Percentiles rank a stretch among this genome's conserved stretches.
Conservation (phyloP, 805 yeast genomes). For the Teunomyces pallodes region DNA sequence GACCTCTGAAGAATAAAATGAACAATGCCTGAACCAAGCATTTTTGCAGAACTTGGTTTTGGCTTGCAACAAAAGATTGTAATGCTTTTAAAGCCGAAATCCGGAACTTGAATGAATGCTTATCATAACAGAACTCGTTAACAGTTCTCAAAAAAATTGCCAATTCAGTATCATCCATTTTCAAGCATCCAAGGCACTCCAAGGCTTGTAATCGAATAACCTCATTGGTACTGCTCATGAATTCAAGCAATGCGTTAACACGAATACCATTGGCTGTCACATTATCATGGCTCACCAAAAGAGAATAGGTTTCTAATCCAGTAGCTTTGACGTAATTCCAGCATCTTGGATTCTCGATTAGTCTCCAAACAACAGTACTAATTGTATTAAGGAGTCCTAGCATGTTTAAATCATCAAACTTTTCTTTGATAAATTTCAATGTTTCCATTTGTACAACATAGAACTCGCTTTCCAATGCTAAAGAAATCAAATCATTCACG, state of each 20-base stretch:
- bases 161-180: background rate
- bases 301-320: conserved; percentile 34
- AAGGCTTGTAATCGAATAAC: conserved; percentile 30
- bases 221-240: conserved; percentile 1
- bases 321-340: conserved; percentile 47
- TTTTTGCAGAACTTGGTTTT: background rate
- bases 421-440: conserved; percentile 26
- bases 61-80: conserved; percentile 16
- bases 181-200: conserved; percentile 35
- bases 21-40: background rate
- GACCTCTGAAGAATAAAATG: conserved; percentile 30
- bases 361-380: conserved; percentile 12
- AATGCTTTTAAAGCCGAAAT: conserved; percentile 46
- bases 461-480: conserved; percentile 36
- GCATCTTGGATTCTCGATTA: conserved; percentile 20
- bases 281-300: conserved; percentile 7
- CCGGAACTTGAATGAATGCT: conserved; percentile 44
- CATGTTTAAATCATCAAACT: background rate
- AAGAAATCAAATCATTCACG: conserved; percentile 23
- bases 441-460: conserved; percentile 48
- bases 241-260: background rate
- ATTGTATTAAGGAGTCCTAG: conserved; percentile 2
- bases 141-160: background rate
- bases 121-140: background rate
- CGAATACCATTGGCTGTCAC: background rate